Base-by-base conservation (phyloP, 2,329 filamentous ascomycete species). In the Hypoxylon sp. region DNA sequence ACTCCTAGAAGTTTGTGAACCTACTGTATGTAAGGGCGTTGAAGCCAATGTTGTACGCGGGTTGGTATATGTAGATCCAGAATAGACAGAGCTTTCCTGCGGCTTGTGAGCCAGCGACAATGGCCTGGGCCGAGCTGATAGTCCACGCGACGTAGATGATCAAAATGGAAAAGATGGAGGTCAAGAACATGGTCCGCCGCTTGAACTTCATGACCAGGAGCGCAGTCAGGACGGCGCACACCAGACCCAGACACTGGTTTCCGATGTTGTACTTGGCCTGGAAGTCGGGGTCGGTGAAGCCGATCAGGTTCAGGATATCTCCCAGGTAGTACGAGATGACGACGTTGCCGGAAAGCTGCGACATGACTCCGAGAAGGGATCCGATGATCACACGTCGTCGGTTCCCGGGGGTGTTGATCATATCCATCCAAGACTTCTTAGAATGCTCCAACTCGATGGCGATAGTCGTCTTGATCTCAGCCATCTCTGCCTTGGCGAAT, bases 1-100 rank as follows among this genome's bases (percentile, higher is more conserved):
- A 7, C 27, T 3, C n/a, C 9, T n/a, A 18, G 13, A 24, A 10
- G 4, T 27, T 21, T 29, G n/a, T 17, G 18, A 24, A 60, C 75
- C 72, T 70, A 77, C 76, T 85, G 67, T 85, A 86, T 4, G 83
- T 84, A 18, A 87, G 75, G 20, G 84, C 81, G 64, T 86, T 86
- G 71, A 86, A 85, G 13, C 83, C 84, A 45, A 86, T 78, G 63
- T 86, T 86, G 68, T 86, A 87, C 58, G 73, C 76, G 1, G 82
- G 81, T 6, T 78, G 78, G 69, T 83, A 85, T 15, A 76, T 73
- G 59, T 83, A 85, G 65, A 82, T 83, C 70, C 83, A 86, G 68
- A 85, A 78, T 26, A 88, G 73, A 29, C 72, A 74, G 1, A 78
- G 72, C 20, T 75, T 72, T 26, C 70, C 74, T 7, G 77, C 74